phyloP scores from a whole-genome alignment of 129 eudicot genomes.

The Apium graveolens region DNA sequence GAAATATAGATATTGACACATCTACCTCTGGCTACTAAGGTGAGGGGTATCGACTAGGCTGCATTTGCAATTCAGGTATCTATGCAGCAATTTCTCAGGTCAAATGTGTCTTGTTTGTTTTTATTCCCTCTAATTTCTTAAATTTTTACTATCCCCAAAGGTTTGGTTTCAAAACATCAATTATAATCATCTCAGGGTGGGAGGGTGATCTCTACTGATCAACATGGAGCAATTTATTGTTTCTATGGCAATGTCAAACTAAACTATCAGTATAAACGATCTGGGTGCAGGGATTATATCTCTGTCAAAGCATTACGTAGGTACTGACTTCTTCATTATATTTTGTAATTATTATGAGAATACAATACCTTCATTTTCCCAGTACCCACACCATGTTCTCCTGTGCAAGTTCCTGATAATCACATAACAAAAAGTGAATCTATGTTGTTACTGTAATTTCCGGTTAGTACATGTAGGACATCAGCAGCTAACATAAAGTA shows the following conservation, averaged over 20 bases:
- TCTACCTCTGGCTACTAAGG: too few species aligned
- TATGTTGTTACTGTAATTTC: background rate
- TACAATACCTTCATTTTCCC: constrained; percentile 78
- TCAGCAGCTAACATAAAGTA: background rate
- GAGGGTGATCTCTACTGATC: background rate
- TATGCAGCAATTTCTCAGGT: background rate
- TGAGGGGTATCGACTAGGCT: too few species aligned
- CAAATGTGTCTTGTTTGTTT: background rate
- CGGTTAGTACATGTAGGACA: background rate
- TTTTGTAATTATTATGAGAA: background rate
- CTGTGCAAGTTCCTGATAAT: constrained; percentile 74
- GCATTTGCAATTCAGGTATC: background rate
- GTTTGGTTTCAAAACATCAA: background rate
- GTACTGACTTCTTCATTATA: background rate
- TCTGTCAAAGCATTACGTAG: background rate
- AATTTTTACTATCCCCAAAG: background rate
- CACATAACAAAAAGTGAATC: background rate
- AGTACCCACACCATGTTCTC: constrained; percentile 98
- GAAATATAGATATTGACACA: background rate
- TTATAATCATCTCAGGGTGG: background rate
- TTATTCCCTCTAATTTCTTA: background rate
- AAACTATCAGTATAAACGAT: background rate
- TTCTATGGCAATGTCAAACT: background rate
- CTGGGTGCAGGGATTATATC: background rate
- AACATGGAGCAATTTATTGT: background rate